Evolutionary conservation across 352 stramenopile species (phyloP).

Genomic region (Phytophthora pistaciae): DNA sequence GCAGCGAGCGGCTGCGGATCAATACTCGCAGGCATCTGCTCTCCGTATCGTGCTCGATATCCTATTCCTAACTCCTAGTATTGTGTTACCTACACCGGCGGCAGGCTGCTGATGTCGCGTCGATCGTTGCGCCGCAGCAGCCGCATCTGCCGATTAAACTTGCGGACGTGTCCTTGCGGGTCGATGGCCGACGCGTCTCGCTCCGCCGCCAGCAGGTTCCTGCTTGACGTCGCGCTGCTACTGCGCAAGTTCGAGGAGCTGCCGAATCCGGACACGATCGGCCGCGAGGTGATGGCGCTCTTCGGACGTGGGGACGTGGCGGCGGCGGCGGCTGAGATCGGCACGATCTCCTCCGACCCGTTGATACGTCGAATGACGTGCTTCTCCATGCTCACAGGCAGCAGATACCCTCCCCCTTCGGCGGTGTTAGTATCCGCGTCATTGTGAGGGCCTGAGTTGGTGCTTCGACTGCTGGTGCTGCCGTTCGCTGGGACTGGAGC

Average conservation of each 20-base stretch:
- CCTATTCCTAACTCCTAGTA: background rate
- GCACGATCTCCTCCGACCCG: slow-evolving; percentile 31
- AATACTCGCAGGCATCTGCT: background rate
- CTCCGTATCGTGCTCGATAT: background rate
- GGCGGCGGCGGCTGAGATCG: slow-evolving; percentile 19
- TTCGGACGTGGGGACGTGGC: slow-evolving; percentile 16
- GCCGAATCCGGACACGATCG: slow-evolving; percentile 10
- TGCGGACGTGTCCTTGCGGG: slow-evolving; percentile 54
- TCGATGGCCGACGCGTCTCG: slow-evolving; percentile 37
- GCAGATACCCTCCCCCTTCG: slow-evolving; percentile 47
- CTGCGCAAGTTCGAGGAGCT: slow-evolving; percentile 4
- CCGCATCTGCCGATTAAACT: slow-evolving; percentile 83
- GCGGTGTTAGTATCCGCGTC: slow-evolving; percentile 3
- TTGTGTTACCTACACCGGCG: slow-evolving; percentile 30
- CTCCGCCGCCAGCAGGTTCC: slow-evolving; percentile 2
- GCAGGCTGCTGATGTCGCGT: slow-evolving; percentile 47
- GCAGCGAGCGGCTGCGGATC: background rate
- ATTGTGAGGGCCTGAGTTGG: slow-evolving; percentile 7
- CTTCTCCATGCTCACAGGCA: slow-evolving; percentile 66
- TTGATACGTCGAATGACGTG: slow-evolving; percentile 38
- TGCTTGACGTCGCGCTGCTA: slow-evolving; percentile 11
- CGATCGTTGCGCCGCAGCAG: slow-evolving; percentile 67
- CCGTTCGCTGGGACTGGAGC: slow-evolving; percentile 1
- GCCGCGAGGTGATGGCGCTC: slow-evolving; percentile 4
- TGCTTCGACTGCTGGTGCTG: slow-evolving; percentile 28